Evolutionary conservation across 352 stramenopile species (phyloP).

Genomic region (Phytophthora sp.): DNA sequence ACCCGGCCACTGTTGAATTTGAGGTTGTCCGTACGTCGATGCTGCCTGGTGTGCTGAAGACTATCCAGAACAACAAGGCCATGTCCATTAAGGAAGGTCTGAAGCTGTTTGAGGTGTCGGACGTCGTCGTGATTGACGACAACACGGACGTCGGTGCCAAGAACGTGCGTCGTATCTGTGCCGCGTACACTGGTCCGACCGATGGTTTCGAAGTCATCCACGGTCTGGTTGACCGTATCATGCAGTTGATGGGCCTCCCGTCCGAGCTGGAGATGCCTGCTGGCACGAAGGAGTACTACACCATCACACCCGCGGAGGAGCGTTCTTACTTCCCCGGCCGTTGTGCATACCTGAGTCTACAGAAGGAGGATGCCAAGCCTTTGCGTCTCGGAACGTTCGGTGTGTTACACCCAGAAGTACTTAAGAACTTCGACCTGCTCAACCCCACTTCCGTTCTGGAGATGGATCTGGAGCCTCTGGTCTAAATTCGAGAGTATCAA

Average conservation of each 20-base stretch:
- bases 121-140: conserved; percentile 97
- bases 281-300: conserved; percentile 78
- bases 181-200: conserved; percentile 96
- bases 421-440: conserved; percentile 98
- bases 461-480: conserved; percentile 97
- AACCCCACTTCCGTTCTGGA: conserved; percentile 97
- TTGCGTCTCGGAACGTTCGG: conserved; percentile 95
- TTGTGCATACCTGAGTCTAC: conserved; percentile 95
- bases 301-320: conserved; percentile 65
- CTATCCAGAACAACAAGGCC: conserved; percentile 98
- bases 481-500: conserved; percentile 69
- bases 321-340: conserved; percentile 96
- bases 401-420: conserved; percentile 97
- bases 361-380: conserved; percentile 67
- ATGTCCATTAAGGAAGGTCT: conserved; percentile 97
- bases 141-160: conserved; percentile 94
- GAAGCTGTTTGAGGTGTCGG: conserved; percentile 99
- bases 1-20: conserved; percentile 99
- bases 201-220: conserved; percentile 99
- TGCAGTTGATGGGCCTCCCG: conserved; percentile 96
- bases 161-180: conserved; percentile 96
- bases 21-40: conserved; percentile 99
- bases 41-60: conserved; percentile 98
- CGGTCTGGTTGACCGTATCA: conserved; percentile 98
- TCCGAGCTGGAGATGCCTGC: conserved; percentile 72